Base-by-base conservation (phyloP, 495 filamentous ascomycete species). In the Friedmanniomyces endolithicus region DNA sequence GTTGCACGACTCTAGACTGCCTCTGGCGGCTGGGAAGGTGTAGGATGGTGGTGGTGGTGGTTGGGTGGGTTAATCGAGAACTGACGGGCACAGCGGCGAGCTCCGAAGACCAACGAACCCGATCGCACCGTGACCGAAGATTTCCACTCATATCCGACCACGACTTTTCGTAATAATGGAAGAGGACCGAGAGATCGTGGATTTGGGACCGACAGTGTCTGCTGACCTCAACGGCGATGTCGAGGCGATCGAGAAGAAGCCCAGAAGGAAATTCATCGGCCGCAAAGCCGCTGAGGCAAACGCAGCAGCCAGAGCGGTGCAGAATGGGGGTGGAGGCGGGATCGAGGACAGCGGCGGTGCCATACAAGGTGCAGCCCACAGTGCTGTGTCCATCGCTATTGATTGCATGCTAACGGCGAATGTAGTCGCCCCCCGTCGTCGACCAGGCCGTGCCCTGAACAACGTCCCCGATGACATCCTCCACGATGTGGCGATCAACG, bases 401-500 rank as follows among this genome's bases (percentile, higher is more conserved):
- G 9, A 11, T 27, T 33, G 11, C 27, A 16, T 24, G 11, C 49
- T 61, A 24, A 56, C 58, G 44, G 53, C 22, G 52, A 17, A 20
- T 2, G 29, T 6, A 72, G 71, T 70, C 33, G 60, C 71, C 8
- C 67, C 74, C 35, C 79, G 87, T 25, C 74, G 86, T 56, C 75
- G 87, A 47, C 74, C 81, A 0, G 81, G 85, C 1, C 73, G 92
- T 54, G 77, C 87, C 40, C 73, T 97, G 23, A 95, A 95, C 68
- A 86, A 90, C 68, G 86, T 99, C 11, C 90, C 92, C 1, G 70
- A 81, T 1, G 85, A 88, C 52, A 96, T 99, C 58, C 74, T 92
- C 22, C 72, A 92, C 53, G 87, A 97, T 66, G 72, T 81, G 40
- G 87, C 85, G n/a, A 85, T 99, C 60, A 88, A 88, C 70, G 85